Conservation (phyloP, 2,329 filamentous ascomycete genomes). For the Ascochyta fabae region DNA sequence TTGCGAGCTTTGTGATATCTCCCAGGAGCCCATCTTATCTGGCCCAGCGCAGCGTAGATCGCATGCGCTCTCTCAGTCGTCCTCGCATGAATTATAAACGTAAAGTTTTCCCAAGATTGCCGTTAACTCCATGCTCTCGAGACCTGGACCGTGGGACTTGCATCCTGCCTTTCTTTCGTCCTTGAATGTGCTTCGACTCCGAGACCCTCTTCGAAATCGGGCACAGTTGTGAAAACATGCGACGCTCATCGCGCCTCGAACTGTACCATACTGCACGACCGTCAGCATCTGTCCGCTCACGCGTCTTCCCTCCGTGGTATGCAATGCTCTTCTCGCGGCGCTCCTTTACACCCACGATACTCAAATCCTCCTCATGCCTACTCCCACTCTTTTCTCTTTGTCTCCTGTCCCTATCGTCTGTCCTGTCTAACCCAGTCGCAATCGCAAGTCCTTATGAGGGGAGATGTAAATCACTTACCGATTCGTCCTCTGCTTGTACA, state of each 20-base stretch:
- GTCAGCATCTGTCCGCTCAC: constrained; percentile 22
- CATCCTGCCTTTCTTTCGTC: neutral
- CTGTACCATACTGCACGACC: constrained; percentile 78
- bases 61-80: neutral
- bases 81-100: neutral
- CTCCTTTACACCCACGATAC: neutral
- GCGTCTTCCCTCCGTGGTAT: neutral
- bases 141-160: neutral
- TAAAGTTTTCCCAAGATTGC: constrained; percentile 2
- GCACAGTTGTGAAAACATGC: neutral
- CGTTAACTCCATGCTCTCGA: constrained; percentile 14
- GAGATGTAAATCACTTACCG: constrained; percentile 66
- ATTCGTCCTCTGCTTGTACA: constrained; percentile 98
- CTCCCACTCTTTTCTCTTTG: no score
- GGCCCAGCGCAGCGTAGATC: neutral
- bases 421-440: neutral
- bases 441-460: neutral
- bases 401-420: neutral
- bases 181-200: neutral
- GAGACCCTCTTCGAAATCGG: neutral
- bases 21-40: neutral
- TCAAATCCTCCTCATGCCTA: neutral
- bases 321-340: neutral
- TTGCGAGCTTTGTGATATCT: neutral
- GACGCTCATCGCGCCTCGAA: constrained; percentile 81